Base-by-base conservation (phyloP, 2,329 filamentous ascomycete species). In the Malbranchea zuffiana region DNA sequence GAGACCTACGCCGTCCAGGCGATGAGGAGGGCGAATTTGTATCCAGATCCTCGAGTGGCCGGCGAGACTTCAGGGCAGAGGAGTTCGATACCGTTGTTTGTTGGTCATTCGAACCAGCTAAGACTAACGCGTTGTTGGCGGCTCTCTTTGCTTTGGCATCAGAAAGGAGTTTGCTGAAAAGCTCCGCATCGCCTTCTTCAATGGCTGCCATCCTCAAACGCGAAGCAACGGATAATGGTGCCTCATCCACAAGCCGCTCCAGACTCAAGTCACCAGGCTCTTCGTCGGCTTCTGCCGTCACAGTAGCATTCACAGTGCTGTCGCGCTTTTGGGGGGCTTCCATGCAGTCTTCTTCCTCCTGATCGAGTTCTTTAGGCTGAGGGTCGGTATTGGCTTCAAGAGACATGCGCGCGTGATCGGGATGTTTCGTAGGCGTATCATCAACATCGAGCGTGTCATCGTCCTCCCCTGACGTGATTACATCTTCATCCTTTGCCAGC, bases 91-190 rank as follows among this genome's bases (percentile, higher is more conserved):
- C 13, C 24, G n/a, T 32, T 28, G 11, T 33, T 25, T 17, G n/a
- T 28, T 11, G 34, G 35, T 8, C n/a, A n/a, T n/a, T n/a, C n/a
- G n/a, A n/a, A n/a, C 7, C 23, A 7, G 23, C n/a, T 7, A 25
- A 8, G 8, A n/a, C 24, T 6, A 23, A 24, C 3, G 30, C 25
- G 24, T 19, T 26, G 20, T 40, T 40, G 29, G 59, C 60, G 11
- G 52, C 58, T 19, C 60, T 55, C 41, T 62, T 63, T 12, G 59
- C 59, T 43, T 58, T 52, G 7, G 60, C 60, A 35, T 55, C 58
- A n/a, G 55, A 59, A 17, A 63, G 40, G 43, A 63, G 62, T 34
- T 58, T 51, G 35, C 54, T 59, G 31, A 63, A 48, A n/a, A 63
- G 39, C 25, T 51, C 57, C 6, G 56, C 53, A 46, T 63, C 59